Evolutionary conservation across 495 filamentous ascomycete genomes (phyloP).

Genomic region (Melanomma pulvis-pyrius): DNA sequence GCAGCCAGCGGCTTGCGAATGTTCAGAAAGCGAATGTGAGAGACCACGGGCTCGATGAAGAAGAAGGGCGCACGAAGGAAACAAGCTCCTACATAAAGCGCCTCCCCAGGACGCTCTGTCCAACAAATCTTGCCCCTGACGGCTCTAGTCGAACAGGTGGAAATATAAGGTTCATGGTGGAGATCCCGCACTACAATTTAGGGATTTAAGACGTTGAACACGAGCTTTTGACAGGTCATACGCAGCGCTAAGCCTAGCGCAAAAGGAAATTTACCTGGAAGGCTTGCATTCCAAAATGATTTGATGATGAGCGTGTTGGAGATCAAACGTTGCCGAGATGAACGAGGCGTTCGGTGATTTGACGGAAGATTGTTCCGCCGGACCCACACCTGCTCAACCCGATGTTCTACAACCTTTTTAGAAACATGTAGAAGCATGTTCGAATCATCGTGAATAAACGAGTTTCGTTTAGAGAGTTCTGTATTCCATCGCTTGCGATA

Average conservation of each 20-base stretch:
- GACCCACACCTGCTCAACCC: neutral
- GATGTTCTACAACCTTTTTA: slow-evolving; percentile 9
- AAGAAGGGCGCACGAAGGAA: neutral
- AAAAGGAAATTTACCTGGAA: neutral
- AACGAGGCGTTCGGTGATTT: slow-evolving; percentile 10
- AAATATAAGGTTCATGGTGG: neutral
- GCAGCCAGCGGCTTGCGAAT: slow-evolving; percentile 29
- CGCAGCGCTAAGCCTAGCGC: neutral
- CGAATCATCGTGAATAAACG: neutral
- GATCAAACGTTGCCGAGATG: slow-evolving; percentile 34
- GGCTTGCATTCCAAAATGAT: slow-evolving; percentile 6
- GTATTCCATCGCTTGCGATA: neutral
- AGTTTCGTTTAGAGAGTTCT: neutral
- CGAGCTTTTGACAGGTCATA: neutral
- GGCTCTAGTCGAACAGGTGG: neutral
- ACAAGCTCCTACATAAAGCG: neutral
- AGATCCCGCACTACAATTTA: neutral
- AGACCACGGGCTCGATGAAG: neutral
- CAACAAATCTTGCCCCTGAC: neutral
- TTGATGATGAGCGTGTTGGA: neutral
- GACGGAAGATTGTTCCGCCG: slow-evolving; percentile 17
- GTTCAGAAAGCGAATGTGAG: neutral
- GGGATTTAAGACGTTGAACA: neutral
- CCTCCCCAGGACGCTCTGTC: neutral
- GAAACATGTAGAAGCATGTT: neutral